Evolutionary conservation across 345 rosid species (phyloP).

Genomic region (Zanthoxylum bungeanum): DNA sequence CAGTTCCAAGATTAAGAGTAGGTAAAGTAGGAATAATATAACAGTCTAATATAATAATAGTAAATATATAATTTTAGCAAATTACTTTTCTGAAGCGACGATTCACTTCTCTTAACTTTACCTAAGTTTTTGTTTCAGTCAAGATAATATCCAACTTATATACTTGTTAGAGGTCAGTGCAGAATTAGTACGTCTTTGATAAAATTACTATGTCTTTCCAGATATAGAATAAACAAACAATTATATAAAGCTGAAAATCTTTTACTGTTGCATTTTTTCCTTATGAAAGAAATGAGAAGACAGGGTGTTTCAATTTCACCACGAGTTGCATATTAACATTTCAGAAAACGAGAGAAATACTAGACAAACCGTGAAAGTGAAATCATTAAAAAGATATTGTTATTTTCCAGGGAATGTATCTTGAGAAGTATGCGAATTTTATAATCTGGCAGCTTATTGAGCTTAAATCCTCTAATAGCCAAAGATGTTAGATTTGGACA

Average conservation of each 20-base stretch:
- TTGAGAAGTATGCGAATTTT: slow-evolving; percentile 58
- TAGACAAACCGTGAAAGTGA: background rate
- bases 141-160: background rate
- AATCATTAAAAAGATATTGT: slow-evolving; percentile 2
- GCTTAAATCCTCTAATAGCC: slow-evolving; percentile 85
- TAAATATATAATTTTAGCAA: background rate
- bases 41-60: background rate
- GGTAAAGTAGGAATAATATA: background rate
- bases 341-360: background rate
- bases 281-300: background rate
- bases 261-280: background rate
- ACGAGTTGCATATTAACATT: background rate
- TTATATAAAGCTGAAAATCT: too few species aligned
- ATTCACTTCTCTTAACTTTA: background rate
- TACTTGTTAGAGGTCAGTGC: background rate
- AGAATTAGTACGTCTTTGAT: background rate
- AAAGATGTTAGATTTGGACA: slow-evolving; percentile 69
- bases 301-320: background rate
- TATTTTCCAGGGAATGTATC: slow-evolving; percentile 36
- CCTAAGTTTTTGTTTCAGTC: background rate
- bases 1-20: background rate
- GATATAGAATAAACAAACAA: too few species aligned
- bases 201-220: too few species aligned
- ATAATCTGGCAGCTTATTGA: slow-evolving; percentile 55
- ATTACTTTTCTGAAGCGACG: background rate